Percentiles rank a stretch among this genome's conserved stretches.
Conservation (phyloP, 345 rosid genomes). For the Mangifera indica region DNA sequence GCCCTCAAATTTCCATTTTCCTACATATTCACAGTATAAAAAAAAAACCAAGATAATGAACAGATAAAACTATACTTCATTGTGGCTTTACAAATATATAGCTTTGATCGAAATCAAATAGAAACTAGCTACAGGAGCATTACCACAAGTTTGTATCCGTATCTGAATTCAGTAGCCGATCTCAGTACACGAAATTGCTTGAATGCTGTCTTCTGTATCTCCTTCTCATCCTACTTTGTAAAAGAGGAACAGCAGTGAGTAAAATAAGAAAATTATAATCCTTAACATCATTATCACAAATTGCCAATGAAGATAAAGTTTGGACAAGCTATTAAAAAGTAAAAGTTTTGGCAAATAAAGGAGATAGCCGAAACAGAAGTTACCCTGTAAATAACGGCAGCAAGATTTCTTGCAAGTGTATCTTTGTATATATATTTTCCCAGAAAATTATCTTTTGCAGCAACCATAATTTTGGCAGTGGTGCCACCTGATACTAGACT, state of each 20-base stretch:
- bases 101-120: background rate
- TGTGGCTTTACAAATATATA: background rate
- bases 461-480: slow-evolving; percentile 94
- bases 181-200: slow-evolving; percentile 72
- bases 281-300: background rate
- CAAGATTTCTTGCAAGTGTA: slow-evolving; percentile 82
- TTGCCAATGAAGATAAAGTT: background rate
- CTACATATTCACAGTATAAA: slow-evolving; percentile 37
- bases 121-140: slow-evolving; percentile 31
- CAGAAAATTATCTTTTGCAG: slow-evolving; percentile 84
- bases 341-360: background rate
- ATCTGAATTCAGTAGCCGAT: slow-evolving; percentile 76
- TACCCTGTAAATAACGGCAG: slow-evolving; percentile 88
- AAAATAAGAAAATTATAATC: background rate
- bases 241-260: slow-evolving; percentile 12
- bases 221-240: slow-evolving; percentile 77
- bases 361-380: slow-evolving; percentile 1
- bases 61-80: background rate
- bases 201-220: slow-evolving; percentile 81
- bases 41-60: slow-evolving; percentile 1
- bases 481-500: slow-evolving; percentile 84
- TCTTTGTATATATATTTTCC: slow-evolving; percentile 95
- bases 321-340: background rate
- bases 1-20: slow-evolving; percentile 78
- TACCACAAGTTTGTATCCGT: slow-evolving; percentile 97